Conservation (phyloP, 106 monocot species). For the Vanilla planifolia region DNA sequence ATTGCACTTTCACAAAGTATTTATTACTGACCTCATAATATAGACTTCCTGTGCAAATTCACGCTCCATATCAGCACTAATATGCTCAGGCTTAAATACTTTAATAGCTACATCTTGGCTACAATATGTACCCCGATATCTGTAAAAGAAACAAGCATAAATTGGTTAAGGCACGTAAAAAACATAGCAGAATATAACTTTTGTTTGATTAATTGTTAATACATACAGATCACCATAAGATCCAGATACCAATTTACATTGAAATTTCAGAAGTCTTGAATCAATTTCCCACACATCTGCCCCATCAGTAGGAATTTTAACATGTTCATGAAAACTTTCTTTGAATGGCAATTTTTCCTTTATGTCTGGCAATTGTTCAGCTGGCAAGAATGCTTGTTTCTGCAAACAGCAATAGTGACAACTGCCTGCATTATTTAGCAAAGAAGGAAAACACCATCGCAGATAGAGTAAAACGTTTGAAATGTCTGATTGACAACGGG, state of each 20-base stretch:
- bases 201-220: neutral
- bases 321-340: slow-evolving; percentile 19
- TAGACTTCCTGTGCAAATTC: slow-evolving; percentile 98
- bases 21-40: slow-evolving; percentile 70
- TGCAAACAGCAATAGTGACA: slow-evolving; percentile 3
- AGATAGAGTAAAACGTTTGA: too few relatives aligned
- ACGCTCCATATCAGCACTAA: slow-evolving; percentile 58
- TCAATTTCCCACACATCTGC: slow-evolving; percentile 77
- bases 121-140: slow-evolving; percentile 79
- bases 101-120: slow-evolving; percentile 94
- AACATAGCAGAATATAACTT: neutral
- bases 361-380: slow-evolving; percentile 22
- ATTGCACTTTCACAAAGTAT: neutral
- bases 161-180: too few relatives aligned
- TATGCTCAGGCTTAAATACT: slow-evolving; percentile 71
- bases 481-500: too few relatives aligned
- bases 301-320: slow-evolving; percentile 62
- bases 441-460: neutral
- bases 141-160: slow-evolving; percentile 16
- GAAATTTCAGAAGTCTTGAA: slow-evolving; percentile 53
- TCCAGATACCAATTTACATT: slow-evolving; percentile 59
- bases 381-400: slow-evolving; percentile 30
- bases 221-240: slow-evolving; percentile 72
- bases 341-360: slow-evolving; percentile 19
- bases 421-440: neutral